Evolutionary conservation across 495 filamentous ascomycete genomes (phyloP).

Genomic region (Aspergillus sclerotioniger): DNA sequence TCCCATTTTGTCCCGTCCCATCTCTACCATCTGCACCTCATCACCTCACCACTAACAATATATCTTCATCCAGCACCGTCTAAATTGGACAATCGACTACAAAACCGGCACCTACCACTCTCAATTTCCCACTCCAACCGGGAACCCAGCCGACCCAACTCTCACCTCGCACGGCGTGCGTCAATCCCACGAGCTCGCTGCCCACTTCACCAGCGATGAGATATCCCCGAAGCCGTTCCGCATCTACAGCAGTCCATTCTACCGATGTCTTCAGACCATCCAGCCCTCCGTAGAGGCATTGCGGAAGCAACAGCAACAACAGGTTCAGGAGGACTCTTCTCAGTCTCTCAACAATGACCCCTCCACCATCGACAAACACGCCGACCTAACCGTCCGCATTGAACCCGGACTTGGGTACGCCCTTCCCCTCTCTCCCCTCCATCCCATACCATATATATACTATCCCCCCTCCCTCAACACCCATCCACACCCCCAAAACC

Average conservation of each 20-base stretch:
- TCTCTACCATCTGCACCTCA: constrained; percentile 17
- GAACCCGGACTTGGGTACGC: constrained; percentile 72
- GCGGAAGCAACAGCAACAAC: constrained; percentile 26
- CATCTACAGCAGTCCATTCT: constrained; percentile 85
- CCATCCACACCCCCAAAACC: not conserved
- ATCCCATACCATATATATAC: not conserved
- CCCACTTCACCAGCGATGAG: constrained; percentile 55
- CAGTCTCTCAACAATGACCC: not conserved
- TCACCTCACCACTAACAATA: constrained; percentile 9
- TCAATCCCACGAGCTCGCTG: constrained; percentile 77
- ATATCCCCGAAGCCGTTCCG: constrained; percentile 62
- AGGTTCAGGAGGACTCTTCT: not conserved
- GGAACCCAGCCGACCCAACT: constrained; percentile 81
- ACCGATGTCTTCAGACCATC: constrained; percentile 89
- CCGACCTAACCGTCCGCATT: constrained; percentile 54
- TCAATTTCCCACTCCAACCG: constrained; percentile 73
- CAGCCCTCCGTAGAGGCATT: constrained; percentile 61
- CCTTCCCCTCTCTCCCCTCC: not conserved
- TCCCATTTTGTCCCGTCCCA: not conserved
- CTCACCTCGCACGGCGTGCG: constrained; percentile 80
- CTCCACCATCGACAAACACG: constrained; percentile 2
- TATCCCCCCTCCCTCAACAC: not conserved
- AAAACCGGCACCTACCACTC: constrained; percentile 69
- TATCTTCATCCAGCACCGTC: constrained; percentile 65
- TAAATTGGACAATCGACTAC: constrained; percentile 80